phyloP scores from a whole-genome alignment of 176 grass and related monocot genomes.

The Phragmites australis region DNA sequence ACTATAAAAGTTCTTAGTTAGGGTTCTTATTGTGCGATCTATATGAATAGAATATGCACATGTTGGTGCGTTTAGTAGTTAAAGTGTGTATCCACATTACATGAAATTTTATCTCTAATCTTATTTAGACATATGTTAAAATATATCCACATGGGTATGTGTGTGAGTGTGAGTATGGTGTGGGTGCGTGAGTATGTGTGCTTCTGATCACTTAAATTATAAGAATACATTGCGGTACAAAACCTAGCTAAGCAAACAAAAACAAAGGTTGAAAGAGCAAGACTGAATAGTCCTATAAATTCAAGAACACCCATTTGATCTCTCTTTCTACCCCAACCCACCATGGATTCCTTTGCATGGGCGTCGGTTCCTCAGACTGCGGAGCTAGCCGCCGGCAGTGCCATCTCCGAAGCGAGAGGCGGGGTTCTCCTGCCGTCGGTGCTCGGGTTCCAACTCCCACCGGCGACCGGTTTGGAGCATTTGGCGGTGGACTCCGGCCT shows the following conservation, averaged over 20 bases:
- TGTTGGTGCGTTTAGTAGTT: too few relatives aligned
- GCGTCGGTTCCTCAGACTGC: slow-evolving; percentile 17
- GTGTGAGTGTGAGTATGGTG: too few relatives aligned
- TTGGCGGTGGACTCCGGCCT: slow-evolving; percentile 47
- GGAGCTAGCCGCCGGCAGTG: slow-evolving; percentile 15
- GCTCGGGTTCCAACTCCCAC: slow-evolving; percentile 23
- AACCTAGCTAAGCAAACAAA: slow-evolving; percentile 26
- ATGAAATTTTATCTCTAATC: too few relatives aligned
- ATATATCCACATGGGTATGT: too few relatives aligned
- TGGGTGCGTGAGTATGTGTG: too few relatives aligned
- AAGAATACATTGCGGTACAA: neutral
- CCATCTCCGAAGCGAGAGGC: neutral
- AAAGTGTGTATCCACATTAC: too few relatives aligned
- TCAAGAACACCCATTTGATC: slow-evolving; percentile 19
- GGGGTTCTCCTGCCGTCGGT: slow-evolving; percentile 12
- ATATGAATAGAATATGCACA: too few relatives aligned
- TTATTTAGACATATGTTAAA: too few relatives aligned
- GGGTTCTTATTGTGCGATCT: too few relatives aligned
- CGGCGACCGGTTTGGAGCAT: neutral
- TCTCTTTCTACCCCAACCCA: neutral
- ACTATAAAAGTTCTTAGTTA: too few relatives aligned
- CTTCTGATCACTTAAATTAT: too few relatives aligned
- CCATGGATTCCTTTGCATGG: slow-evolving; percentile 44
- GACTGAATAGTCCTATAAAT: slow-evolving; percentile 15
- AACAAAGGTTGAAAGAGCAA: slow-evolving; percentile 32